phyloP scores from a whole-genome alignment of 805 yeast species.

The Hanseniaspora valbyensis region DNA sequence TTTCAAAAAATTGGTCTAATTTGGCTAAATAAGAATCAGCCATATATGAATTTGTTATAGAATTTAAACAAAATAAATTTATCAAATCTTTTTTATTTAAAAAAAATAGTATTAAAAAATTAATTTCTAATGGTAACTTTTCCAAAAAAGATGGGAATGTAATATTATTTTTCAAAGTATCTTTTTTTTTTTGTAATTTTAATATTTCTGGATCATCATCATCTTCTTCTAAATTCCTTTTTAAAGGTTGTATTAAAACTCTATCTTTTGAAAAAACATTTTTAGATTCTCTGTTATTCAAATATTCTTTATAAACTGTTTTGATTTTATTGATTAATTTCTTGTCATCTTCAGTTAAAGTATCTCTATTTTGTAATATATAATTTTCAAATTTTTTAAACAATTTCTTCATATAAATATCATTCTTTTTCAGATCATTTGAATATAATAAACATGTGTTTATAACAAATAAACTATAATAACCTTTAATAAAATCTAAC shows the following conservation, averaged over 20 bases:
- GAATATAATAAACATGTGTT: constrained; percentile 1
- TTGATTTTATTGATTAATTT: neutral
- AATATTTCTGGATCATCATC: neutral
- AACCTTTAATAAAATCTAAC: constrained; percentile 10
- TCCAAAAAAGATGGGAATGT: neutral
- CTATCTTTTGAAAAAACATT: neutral
- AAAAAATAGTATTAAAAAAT: neutral
- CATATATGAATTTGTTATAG: neutral
- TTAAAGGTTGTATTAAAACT: neutral
- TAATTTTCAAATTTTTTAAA: neutral
- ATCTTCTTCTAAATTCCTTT: constrained; percentile 2
- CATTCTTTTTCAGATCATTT: neutral
- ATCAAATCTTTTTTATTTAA: neutral
- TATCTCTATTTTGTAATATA: neutral
- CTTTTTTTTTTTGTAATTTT: neutral
- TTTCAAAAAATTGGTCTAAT: neutral
- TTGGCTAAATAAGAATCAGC: neutral
- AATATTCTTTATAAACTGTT: neutral
- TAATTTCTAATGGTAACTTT: constrained; percentile 4
- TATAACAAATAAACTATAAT: neutral
- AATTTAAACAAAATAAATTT: constrained; percentile 1
- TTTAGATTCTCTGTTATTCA: too few relatives aligned
- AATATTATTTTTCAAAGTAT: neutral
- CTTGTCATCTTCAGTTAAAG: neutral
- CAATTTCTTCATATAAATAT: constrained; percentile 1